Base-by-base conservation (phyloP, 2,329 filamentous ascomycete species). In the Xylaria sp. region DNA sequence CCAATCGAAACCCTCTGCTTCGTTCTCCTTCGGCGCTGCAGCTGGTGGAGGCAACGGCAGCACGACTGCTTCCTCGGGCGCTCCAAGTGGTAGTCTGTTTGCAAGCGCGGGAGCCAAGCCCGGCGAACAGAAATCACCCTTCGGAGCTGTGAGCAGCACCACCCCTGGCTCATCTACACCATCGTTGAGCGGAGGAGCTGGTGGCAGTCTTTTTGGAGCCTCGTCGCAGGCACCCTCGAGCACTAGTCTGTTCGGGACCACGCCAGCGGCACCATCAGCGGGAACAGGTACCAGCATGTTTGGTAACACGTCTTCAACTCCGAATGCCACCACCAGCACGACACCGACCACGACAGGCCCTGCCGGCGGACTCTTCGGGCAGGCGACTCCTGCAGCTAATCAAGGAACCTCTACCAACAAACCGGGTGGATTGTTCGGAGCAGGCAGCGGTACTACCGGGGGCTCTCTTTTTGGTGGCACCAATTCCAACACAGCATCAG, bases 21-120 rank as follows among this genome's bases (percentile, higher is more conserved):
- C 70, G 9, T 84, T 85, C 73, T 79, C 80, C 10, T 86, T 86
- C 67, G 79, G 79, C 45, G 70, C 60, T 36, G 2, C 68, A 70
- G 70, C 71, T 25, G 45, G 56, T 47, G 73, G 69, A 64, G 64
- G 63, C 33, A 73, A 63, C 50, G 68, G 68, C 29, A 66, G 69
- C 15, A 60, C 73, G 20, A 54, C 75, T 44, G 36, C 73, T 57
- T 65, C 76, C 3, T 63, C 72, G 9, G 65, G 66, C 55, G 63
- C 71, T 54, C 1, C 72, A 13, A 45, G 65, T 42, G 69, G 72
- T 20, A 64, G 75, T 55, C 61, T 81, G n/a, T 82, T 82, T 70
- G 78, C 79, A 42, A 75, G 71, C 59, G 42, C 71, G 20, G 71
- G 68, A 42, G 70, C 73, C 3, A 78, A 78, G 51, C 75, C 78